These are phyloP conservation scores for Colletotrichum paranaense DNA, from an alignment of 2,329 filamentous ascomycete genomes.

Conservation along the genomic window DNA sequence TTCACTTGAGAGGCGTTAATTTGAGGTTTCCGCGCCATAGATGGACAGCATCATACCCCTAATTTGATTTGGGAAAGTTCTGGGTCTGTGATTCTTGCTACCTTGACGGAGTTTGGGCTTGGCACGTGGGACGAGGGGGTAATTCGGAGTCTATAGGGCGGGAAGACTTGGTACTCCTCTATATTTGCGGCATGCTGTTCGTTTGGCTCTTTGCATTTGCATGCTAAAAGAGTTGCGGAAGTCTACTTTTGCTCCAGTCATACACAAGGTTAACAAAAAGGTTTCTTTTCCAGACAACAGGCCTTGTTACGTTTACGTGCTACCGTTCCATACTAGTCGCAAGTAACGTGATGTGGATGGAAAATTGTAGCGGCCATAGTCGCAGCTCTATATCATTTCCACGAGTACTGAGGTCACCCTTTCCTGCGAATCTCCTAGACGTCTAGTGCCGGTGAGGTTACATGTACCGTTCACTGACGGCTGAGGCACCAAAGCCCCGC, in stretches of 20 bases:
- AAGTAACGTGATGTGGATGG: background rate
- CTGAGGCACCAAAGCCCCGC: too few relatives aligned
- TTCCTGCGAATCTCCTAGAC: too few relatives aligned
- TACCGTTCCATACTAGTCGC: background rate
- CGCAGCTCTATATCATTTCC: too few relatives aligned
- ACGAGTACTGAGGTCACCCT: too few relatives aligned
- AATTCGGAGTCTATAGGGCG: constrained; percentile 30
- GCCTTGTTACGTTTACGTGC: background rate
- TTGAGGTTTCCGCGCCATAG: constrained; percentile 28
- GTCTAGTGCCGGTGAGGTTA: too few relatives aligned
- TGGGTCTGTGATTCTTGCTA: constrained; percentile 26
- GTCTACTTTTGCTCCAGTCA: constrained; percentile 8
- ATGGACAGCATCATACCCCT: constrained; percentile 35
- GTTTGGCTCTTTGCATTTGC: constrained; percentile 8
- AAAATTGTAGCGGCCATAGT: background rate
- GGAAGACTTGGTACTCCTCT: constrained; percentile 10
- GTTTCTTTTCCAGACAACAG: background rate
- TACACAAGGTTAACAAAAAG: constrained; percentile 22
- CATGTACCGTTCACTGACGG: too few relatives aligned
- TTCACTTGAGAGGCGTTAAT: constrained; percentile 28
- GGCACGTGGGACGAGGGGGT: constrained; percentile 14
- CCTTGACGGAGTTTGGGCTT: constrained; percentile 25
- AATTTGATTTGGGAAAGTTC: constrained; percentile 31
- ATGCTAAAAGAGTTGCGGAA: background rate
- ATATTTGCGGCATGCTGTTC: constrained; percentile 11